Evolutionary conservation across 2,329 filamentous ascomycete species (phyloP), one percentile per base, ranked within the genome.

Genomic region (Ceratocystiopsis brevicomis): DNA sequence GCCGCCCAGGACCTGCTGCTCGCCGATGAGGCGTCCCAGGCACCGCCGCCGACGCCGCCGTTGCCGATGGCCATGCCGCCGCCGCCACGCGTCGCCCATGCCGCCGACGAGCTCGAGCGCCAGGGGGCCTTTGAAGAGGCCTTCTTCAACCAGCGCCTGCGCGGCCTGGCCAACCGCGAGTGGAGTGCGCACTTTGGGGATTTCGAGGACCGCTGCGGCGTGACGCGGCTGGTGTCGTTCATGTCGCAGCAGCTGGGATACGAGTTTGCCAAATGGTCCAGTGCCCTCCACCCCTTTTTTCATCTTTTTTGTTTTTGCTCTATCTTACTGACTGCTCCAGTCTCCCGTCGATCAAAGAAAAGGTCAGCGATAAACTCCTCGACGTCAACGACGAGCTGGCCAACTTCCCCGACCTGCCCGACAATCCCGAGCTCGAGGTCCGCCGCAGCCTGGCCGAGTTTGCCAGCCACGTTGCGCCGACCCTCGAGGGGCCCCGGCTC

Each of bases 391-490:
- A 53, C 0, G 61, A 79, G 44, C 64, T 92, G 0, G 49, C 55
- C 0, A 60, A 59, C 0, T 66, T 87, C 0, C 81, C 81, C 0
- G 78, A 83, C 35, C 69, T 82, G 0, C 78, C 80, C 0, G 59
- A 63, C 0, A 82, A 85, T 38, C 71, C 85, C 0, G 69, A 76
- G n/a, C 63, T 76, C 0, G 72, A 76, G 11, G 67, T 92, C 0
- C 68, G 68, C 17, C 67, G 68, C 2, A 71, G 73, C 12, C 55
- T 88, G 0, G 62, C 64, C 13, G 61, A 61, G 0, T 77, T 88
- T 47, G 67, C 71, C 0, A 59, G 63, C 0, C 54, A 63, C 0
- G 64, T 84, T 1, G 63, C 68, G 5, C 59, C 62, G 0, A 62
- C 75, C 1, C 59, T 82, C 6, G 45, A 48, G 13, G 47, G 45